Percentiles rank a stretch among this genome's conserved stretches.
Evolutionary conservation across 345 rosid genomes (phyloP).

Genomic region (Citrus sp.): DNA sequence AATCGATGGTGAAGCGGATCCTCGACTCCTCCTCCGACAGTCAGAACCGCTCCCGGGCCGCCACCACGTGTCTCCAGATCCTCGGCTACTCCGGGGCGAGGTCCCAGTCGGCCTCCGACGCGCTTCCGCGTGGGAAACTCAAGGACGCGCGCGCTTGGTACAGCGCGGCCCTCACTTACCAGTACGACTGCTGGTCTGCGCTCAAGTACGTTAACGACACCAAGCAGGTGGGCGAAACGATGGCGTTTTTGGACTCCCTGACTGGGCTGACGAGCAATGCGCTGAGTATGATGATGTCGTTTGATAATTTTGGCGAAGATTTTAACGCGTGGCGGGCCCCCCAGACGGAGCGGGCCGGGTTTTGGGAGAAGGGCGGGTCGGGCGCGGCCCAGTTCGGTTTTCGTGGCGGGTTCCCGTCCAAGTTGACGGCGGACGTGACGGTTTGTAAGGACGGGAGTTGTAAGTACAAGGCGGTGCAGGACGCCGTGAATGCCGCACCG

Average conservation of each 20-base stretch:
- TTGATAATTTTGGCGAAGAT: constrained; percentile 51
- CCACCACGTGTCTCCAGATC: constrained; percentile 50
- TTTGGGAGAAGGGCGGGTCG: constrained; percentile 42
- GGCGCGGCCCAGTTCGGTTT: constrained; percentile 16
- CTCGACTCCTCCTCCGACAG: constrained; percentile 50
- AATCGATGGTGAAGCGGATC: constrained; percentile 53
- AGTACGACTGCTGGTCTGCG: constrained; percentile 72
- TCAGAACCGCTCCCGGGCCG: constrained; percentile 57
- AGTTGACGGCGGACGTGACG: constrained; percentile 51
- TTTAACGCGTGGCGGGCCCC: constrained; percentile 56
- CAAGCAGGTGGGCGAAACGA: constrained; percentile 37
- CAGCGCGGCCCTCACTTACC: constrained; percentile 69
- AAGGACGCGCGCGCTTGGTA: constrained; percentile 84
- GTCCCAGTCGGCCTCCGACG: constrained; percentile 33
- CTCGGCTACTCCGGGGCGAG: constrained; percentile 57
- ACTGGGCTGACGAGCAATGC: constrained; percentile 62
- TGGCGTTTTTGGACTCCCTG: constrained; percentile 56
- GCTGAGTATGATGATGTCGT: constrained; percentile 60
- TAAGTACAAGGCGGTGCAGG: constrained; percentile 60
- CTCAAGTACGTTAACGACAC: constrained; percentile 75
- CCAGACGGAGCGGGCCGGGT: constrained; percentile 74
- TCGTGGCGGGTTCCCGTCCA: constrained; percentile 39
- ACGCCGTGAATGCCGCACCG: constrained; percentile 80
- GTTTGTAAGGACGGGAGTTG: constrained; percentile 57
- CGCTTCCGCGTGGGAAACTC: constrained; percentile 38